Conservation (phyloP, 2,329 filamentous ascomycete genomes). For the Shiraia bambusicola region DNA sequence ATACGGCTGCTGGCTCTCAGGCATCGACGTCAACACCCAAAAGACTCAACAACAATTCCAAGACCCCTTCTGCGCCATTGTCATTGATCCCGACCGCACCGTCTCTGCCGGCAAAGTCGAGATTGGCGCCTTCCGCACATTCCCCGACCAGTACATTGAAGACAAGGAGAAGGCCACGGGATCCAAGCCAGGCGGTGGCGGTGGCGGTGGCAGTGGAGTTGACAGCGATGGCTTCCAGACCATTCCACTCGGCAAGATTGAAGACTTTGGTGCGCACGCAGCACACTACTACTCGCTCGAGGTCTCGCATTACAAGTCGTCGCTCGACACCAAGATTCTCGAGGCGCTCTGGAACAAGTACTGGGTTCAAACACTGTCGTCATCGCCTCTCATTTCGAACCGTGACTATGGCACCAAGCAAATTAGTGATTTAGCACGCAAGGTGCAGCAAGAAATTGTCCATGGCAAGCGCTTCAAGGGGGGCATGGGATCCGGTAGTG, state of each 20-base stretch:
- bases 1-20: slow-evolving; percentile 96
- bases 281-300: slow-evolving; percentile 89
- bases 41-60: slow-evolving; percentile 79
- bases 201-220: slow-evolving; percentile 30
- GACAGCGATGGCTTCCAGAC: slow-evolving; percentile 67
- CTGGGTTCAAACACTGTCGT: slow-evolving; percentile 93
- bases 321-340: slow-evolving; percentile 81
- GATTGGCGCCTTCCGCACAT: slow-evolving; percentile 95
- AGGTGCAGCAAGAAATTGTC: slow-evolving; percentile 68
- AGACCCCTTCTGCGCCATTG: slow-evolving; percentile 92
- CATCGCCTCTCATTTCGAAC: slow-evolving; percentile 86
- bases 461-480: slow-evolving; percentile 40
- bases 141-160: slow-evolving; percentile 65
- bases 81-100: slow-evolving; percentile 91
- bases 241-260: slow-evolving; percentile 89
- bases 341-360: slow-evolving; percentile 98
- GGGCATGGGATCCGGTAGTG: slow-evolving; percentile 5
- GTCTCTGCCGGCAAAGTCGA: slow-evolving; percentile 94
- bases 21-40: slow-evolving; percentile 92
- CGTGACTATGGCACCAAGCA: slow-evolving; percentile 92
- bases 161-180: slow-evolving; percentile 46
- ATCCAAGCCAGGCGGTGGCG: slow-evolving; percentile 30
- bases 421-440: slow-evolving; percentile 82
- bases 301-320: slow-evolving; percentile 92
- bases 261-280: slow-evolving; percentile 92